These are phyloP conservation scores for Gardenia jasminoides DNA, from an alignment of 257 asterid genomes.

Conservation along the genomic window DNA sequence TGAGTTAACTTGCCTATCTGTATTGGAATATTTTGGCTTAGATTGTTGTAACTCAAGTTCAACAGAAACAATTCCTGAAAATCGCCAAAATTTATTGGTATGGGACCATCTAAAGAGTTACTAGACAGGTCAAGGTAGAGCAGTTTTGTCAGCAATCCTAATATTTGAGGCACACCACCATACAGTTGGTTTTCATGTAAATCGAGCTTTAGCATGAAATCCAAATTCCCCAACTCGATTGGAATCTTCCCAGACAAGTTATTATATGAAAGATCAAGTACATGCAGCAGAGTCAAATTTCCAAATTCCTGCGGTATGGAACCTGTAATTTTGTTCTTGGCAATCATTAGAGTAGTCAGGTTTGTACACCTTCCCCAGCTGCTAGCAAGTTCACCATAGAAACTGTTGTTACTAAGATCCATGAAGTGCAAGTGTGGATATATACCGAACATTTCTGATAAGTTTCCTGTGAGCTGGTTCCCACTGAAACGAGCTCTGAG, in stretches of 20 bases:
- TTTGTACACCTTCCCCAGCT: slow-evolving; percentile 33
- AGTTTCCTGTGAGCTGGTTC: slow-evolving; percentile 33
- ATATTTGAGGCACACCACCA: slow-evolving; percentile 31
- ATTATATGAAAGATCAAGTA: slow-evolving; percentile 38
- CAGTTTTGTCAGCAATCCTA: slow-evolving; percentile 20
- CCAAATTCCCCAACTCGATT: slow-evolving; percentile 20
- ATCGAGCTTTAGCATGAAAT: slow-evolving; percentile 15
- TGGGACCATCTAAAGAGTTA: slow-evolving; percentile 29
- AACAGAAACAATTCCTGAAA: slow-evolving; percentile 17
- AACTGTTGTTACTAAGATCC: slow-evolving; percentile 31
- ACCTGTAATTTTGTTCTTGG: slow-evolving; percentile 35
- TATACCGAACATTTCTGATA: slow-evolving; percentile 31
- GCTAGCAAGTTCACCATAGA: slow-evolving; percentile 37
- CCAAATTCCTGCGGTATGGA: slow-evolving; percentile 29
- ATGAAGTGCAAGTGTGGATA: slow-evolving; percentile 30
- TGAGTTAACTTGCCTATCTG: slow-evolving; percentile 26
- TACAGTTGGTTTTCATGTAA: slow-evolving; percentile 28
- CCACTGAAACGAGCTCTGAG: slow-evolving; percentile 24
- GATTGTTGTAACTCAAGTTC: slow-evolving; percentile 32
- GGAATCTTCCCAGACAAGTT: slow-evolving; percentile 31
- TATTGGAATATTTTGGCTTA: slow-evolving; percentile 26
- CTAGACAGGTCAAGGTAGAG: slow-evolving; percentile 20
- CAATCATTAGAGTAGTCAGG: slow-evolving; percentile 21
- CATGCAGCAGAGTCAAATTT: slow-evolving; percentile 13
- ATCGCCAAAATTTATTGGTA: slow-evolving; percentile 35